Conservation (phyloP, 306 rosid genomes). For the Boehmeria nivea region DNA sequence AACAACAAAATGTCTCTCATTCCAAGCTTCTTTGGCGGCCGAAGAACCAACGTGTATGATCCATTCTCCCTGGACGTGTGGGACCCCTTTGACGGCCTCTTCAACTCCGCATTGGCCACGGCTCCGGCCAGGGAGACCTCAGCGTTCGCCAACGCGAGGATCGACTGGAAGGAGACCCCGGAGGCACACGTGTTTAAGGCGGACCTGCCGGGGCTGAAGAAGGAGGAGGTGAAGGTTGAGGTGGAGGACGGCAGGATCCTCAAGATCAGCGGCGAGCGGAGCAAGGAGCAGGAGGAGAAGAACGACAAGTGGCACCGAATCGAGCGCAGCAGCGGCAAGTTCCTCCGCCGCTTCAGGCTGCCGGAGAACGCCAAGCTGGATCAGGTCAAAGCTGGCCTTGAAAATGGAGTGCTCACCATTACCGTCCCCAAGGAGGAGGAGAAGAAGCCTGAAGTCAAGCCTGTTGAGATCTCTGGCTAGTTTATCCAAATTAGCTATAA, state of each 20-base stretch:
- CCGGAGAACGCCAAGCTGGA: constrained; percentile 28
- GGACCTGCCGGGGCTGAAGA: constrained; percentile 23
- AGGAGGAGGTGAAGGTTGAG: constrained; percentile 33
- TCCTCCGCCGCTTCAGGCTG: constrained; percentile 30
- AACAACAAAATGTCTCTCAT: constrained; percentile 24
- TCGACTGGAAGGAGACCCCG: constrained; percentile 37
- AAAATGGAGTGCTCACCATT: constrained; percentile 33
- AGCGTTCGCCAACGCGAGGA: constrained; percentile 4
- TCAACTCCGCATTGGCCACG: neutral
- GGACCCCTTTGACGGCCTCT: constrained; percentile 19
- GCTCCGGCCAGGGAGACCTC: neutral
- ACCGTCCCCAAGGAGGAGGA: constrained; percentile 20
- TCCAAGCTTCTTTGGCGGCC: constrained; percentile 24
- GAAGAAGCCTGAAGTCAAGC: constrained; percentile 24
- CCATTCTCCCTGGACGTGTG: constrained; percentile 20
- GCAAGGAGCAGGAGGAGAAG: constrained; percentile 29
- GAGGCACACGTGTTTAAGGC: constrained; percentile 33
- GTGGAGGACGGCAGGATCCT: constrained; percentile 26
- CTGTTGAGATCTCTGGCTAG: constrained; percentile 29
- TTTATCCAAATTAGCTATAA: no score
- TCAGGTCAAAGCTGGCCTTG: constrained; percentile 26
- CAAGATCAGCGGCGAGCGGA: constrained; percentile 33
- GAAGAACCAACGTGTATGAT: constrained; percentile 14
- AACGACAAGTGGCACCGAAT: constrained; percentile 34
- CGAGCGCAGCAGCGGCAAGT: constrained; percentile 31